These are phyloP conservation scores for Leucosporidium yakuticum DNA, from an alignment of 768 basidiomycete species.

Conservation along the genomic window DNA sequence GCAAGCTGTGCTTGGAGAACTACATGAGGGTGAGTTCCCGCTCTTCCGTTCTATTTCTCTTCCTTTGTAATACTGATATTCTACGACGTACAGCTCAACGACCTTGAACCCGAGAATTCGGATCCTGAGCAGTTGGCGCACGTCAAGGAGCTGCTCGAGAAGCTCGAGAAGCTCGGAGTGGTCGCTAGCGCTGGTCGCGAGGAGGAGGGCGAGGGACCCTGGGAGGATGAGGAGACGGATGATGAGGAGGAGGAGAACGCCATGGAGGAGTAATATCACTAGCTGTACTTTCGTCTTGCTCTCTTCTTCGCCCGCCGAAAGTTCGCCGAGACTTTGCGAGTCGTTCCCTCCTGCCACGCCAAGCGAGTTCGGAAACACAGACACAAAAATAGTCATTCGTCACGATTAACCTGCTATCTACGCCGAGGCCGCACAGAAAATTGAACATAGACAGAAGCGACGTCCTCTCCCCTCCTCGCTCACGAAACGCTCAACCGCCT, in stretches of 20 bases:
- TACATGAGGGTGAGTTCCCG: slow-evolving; percentile 30
- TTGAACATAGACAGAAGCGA: no score
- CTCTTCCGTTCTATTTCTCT: no score
- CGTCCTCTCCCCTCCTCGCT: no score
- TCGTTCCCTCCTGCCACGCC: no score
- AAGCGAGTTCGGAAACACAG: no score
- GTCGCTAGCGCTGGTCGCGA: slow-evolving; percentile 29
- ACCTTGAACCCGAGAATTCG: slow-evolving; percentile 15
- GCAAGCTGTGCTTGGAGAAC: slow-evolving; percentile 33
- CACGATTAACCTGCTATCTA: no score
- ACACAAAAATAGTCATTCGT: no score
- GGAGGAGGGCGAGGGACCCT: slow-evolving; percentile 16
- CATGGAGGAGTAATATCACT: slow-evolving; percentile 24
- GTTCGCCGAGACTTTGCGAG: no score
- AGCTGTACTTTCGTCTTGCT: not conserved
- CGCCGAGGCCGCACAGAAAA: no score
- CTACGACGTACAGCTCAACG: slow-evolving; percentile 19
- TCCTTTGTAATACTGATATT: not conserved
- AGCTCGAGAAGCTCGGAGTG: slow-evolving; percentile 51
- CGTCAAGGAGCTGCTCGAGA: slow-evolving; percentile 73
- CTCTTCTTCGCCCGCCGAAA: not conserved
- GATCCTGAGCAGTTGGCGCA: slow-evolving; percentile 36
- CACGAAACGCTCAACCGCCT: no score
- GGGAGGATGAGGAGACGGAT: slow-evolving; percentile 24
- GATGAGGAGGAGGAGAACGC: slow-evolving; percentile 34